Evolutionary conservation across 495 filamentous ascomycete species (phyloP), one percentile per base, ranked within the genome.

Genomic region (Neurospora discreta): DNA sequence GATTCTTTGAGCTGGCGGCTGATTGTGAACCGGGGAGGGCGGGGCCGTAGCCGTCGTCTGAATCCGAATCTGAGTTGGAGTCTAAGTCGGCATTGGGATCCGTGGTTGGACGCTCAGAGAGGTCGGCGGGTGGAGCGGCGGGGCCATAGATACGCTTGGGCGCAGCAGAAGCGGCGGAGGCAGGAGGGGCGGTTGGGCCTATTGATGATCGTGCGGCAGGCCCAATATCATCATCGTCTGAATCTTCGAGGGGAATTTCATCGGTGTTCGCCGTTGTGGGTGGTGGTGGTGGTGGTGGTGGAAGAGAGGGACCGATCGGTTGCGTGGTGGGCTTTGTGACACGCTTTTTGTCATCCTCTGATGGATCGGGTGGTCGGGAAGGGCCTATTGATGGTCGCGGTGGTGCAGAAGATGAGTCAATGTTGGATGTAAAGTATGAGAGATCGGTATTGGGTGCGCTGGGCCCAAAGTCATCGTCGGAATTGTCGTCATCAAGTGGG

Each of bases 11-110:
- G 38, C 38, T 38, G 38, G 38, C 38, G 38, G 38, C 38, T 75
- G 15, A 73, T 70, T 73, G 73, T 58, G 26, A 78, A 44, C 89
- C 85, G 20, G 94, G 93, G 33, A 94, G 86, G 33, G 91, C 86
- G n/a, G 95, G 95, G 0, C 95, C 95, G 77, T 92, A 94, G 73
- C 85, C 84, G 41, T 81, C 78, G 70, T 65, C 75, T 40, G 72
- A 70, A 11, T 78, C 77, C 7, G 73, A 70, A 11, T 78, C 77
- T 7, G 73, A 73, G 67, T 75, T 69, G 0, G 73, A 76, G 65
- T 85, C 84, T 5, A 80, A 79, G 40, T 78, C 75, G 23, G 78
- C 70, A 40, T 83, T 76, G 11, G 81, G 77, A 69, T 74, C 71
- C 39, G 78, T 75, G 13, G 81, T 60, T 5, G 84, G 81, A 8